These are phyloP conservation scores for Licmophora abbreviata DNA, from an alignment of 108 stramenopile species.

Conservation along the genomic window DNA sequence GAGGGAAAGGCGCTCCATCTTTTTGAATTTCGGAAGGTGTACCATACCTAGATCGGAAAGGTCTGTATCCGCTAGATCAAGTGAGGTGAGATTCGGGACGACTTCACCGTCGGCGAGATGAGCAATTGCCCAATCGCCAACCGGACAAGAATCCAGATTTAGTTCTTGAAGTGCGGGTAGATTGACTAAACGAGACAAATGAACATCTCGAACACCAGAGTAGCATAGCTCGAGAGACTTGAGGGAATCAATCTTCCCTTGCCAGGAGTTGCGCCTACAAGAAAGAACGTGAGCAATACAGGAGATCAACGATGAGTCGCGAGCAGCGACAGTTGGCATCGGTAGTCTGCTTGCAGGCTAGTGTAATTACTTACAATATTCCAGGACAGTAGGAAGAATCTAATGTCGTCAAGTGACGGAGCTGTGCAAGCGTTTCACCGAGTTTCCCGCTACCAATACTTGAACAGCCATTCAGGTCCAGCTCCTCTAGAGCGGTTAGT, in stretches of 20 bases:
- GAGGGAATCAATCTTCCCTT: constrained; percentile 65
- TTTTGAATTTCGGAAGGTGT: constrained; percentile 66
- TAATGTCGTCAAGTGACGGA: constrained; percentile 32
- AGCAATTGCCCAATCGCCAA: constrained; percentile 61
- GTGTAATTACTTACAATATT: constrained; percentile 47
- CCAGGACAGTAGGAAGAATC: constrained; percentile 73
- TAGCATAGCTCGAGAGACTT: constrained; percentile 66
- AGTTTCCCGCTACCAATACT: constrained; percentile 48
- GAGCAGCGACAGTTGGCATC: background rate
- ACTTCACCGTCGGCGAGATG: constrained; percentile 76
- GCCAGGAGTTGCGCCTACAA: constrained; percentile 68
- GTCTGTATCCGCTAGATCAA: constrained; percentile 78
- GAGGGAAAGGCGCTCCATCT: constrained; percentile 56
- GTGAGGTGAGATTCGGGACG: constrained; percentile 55
- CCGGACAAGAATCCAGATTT: constrained; percentile 69
- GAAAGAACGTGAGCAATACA: constrained; percentile 2
- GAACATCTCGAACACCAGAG: constrained; percentile 62
- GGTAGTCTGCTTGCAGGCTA: background rate
- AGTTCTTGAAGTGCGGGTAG: constrained; percentile 67
- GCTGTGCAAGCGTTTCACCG: constrained; percentile 36
- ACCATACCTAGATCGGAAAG: constrained; percentile 66
- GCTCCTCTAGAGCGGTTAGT: constrained; percentile 40
- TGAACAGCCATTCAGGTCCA: constrained; percentile 75
- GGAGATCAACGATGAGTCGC: background rate
- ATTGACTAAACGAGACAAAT: constrained; percentile 40